phyloP scores from a whole-genome alignment of 1,284 basidiomycete species.

The Omphalotus olearius region DNA sequence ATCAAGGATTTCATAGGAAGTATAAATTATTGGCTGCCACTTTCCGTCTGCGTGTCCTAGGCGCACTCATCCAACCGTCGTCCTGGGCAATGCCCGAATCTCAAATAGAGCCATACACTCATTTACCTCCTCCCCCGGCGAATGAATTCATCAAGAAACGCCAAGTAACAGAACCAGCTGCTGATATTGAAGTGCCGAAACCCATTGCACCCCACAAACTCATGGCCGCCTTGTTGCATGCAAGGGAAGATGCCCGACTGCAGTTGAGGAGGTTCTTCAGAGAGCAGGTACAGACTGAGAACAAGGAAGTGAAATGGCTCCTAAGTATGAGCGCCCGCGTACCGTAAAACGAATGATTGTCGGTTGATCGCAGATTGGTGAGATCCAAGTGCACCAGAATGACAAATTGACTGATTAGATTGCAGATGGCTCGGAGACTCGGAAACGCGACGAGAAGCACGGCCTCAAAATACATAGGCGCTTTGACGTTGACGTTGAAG shows the following conservation, averaged over 20 bases:
- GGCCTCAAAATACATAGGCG: too few relatives aligned
- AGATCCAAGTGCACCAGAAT: too few relatives aligned
- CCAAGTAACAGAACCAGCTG: not conserved
- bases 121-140: slow-evolving; percentile 29
- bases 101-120: slow-evolving; percentile 28
- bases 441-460: too few relatives aligned
- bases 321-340: too few relatives aligned
- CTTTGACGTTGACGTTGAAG: too few relatives aligned
- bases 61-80: slow-evolving; percentile 15
- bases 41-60: slow-evolving; percentile 26
- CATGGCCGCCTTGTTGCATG: slow-evolving; percentile 4
- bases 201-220: slow-evolving; percentile 4
- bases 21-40: slow-evolving; percentile 31
- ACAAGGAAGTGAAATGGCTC: too few relatives aligned
- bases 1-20: slow-evolving; percentile 16
- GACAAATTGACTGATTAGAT: too few relatives aligned
- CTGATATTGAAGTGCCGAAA: not conserved
- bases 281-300: too few relatives aligned
- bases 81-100: slow-evolving; percentile 7
- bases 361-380: too few relatives aligned
- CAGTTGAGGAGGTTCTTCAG: too few relatives aligned
- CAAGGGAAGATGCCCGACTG: slow-evolving; percentile 7
- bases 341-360: too few relatives aligned
- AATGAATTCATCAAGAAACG: slow-evolving; percentile 34
- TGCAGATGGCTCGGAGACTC: too few relatives aligned